Evolutionary conservation across 2,329 filamentous ascomycete genomes (phyloP).

Genomic region (Nannizziopsis arthrosporioides): DNA sequence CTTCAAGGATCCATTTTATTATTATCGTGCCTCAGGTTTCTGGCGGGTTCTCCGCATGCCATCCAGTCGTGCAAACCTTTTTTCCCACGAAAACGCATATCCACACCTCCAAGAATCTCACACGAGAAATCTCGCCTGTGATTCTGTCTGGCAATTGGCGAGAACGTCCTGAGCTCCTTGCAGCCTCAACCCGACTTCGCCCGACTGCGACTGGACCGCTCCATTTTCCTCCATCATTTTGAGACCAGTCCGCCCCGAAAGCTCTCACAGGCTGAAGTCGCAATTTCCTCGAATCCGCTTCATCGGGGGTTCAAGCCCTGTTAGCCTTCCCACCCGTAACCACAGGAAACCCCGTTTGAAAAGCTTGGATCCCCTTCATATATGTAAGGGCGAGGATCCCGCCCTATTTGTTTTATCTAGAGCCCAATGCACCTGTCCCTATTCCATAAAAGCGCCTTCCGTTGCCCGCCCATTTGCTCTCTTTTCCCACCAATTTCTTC

Average conservation of each 20-base stretch:
- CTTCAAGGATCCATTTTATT: background rate
- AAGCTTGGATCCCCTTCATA: slow-evolving; percentile 5
- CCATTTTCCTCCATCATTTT: background rate
- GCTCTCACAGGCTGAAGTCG: slow-evolving; percentile 9
- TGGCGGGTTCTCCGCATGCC: slow-evolving; percentile 9
- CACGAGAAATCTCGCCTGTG: background rate
- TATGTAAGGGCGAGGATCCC: slow-evolving; percentile 7
- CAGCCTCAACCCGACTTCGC: slow-evolving; percentile 8
- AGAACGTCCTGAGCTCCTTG: slow-evolving; percentile 2
- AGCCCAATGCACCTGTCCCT: slow-evolving; percentile 6
- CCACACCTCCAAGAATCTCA: background rate
- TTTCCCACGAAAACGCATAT: background rate
- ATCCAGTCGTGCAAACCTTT: background rate
- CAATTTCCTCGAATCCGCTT: slow-evolving; percentile 10
- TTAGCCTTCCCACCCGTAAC: background rate
- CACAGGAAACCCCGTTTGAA: background rate
- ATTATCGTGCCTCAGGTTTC: slow-evolving; percentile 5
- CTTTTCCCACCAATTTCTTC: background rate
- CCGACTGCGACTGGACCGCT: slow-evolving; percentile 3
- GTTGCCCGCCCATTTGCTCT: slow-evolving; percentile 1
- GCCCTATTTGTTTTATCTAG: background rate
- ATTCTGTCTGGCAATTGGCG: slow-evolving; percentile 4
- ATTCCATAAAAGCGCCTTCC: slow-evolving; percentile 6
- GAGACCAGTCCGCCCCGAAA: background rate
- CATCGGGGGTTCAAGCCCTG: background rate